phyloP scores from a whole-genome alignment of 2,329 filamentous ascomycete genomes.

The Phialemoniopsis sp. region DNA sequence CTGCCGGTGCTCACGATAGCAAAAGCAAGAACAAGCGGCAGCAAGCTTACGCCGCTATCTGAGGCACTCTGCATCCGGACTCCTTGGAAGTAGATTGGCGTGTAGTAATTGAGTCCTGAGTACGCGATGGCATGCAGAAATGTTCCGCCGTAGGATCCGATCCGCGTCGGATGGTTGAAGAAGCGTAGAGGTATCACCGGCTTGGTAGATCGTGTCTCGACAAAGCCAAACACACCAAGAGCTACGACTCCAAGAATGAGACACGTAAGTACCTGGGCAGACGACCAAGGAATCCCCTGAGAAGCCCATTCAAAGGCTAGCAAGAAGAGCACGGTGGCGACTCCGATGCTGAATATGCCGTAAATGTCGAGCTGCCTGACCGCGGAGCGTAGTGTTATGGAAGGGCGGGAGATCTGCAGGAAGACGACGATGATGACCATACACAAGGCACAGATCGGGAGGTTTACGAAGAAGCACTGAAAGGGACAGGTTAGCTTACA shows the following conservation, averaged over 20 bases:
- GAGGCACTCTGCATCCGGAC: slow-evolving; percentile 10
- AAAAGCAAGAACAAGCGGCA: slow-evolving; percentile 44
- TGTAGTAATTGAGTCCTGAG: not conserved
- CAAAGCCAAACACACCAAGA: slow-evolving; percentile 1
- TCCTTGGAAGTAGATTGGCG: too few relatives aligned
- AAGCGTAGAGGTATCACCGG: slow-evolving; percentile 7
- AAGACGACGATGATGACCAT: slow-evolving; percentile 2
- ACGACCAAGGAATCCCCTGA: slow-evolving; percentile 1
- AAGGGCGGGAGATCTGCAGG: slow-evolving; percentile 5
- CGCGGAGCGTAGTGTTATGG: slow-evolving; percentile 1
- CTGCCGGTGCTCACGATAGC: slow-evolving; percentile 38
- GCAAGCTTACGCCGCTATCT: slow-evolving; percentile 24
- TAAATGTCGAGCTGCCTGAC: slow-evolving; percentile 1
- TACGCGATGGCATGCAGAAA: slow-evolving; percentile 4
- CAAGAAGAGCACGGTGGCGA: slow-evolving; percentile 1
- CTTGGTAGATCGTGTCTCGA: slow-evolving; percentile 3
- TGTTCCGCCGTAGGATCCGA: slow-evolving; percentile 1
- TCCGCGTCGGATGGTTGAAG: slow-evolving; percentile 5
- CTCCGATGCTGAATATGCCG: slow-evolving; percentile 1
- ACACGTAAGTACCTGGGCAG: slow-evolving; percentile 2
- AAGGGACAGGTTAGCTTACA: not conserved
- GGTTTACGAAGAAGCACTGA: slow-evolving; percentile 5
- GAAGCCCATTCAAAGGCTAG: slow-evolving; percentile 5
- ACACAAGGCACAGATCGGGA: slow-evolving; percentile 4
- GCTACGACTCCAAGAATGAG: slow-evolving; percentile 1